phyloP scores from a whole-genome alignment of 768 basidiomycete genomes.

The Suillus paluster region DNA sequence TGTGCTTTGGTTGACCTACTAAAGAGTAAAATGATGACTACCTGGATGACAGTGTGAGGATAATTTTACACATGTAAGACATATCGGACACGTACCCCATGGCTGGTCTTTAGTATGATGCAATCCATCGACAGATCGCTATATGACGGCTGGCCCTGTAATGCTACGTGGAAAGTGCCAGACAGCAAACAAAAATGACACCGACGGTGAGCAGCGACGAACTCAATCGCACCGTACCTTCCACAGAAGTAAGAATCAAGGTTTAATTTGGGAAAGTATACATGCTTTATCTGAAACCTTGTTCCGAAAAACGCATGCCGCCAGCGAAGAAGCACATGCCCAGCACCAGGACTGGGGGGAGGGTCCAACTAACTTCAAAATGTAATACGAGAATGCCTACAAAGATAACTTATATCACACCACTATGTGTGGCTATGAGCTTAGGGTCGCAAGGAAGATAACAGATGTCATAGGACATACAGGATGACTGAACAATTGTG shows the following conservation, averaged over 20 bases:
- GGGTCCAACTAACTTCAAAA: conserved; percentile 1
- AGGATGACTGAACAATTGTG: conserved; percentile 76
- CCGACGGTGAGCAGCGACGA: conserved; percentile 76
- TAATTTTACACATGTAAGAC: neutral
- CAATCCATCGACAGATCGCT: conserved; percentile 36
- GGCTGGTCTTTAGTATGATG: conserved; percentile 73
- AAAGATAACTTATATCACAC: conserved; percentile 82
- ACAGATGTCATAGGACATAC: conserved; percentile 44
- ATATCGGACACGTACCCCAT: conserved; percentile 57
- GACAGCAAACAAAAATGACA: conserved; percentile 80
- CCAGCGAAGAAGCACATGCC: conserved; percentile 89
- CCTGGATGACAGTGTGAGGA: conserved; percentile 43
- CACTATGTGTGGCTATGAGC: conserved; percentile 47
- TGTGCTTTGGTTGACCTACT: conserved; percentile 46
- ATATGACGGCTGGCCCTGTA: conserved; percentile 32
- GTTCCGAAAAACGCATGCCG: conserved; percentile 75
- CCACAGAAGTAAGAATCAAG: conserved; percentile 3
- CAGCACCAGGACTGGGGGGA: conserved; percentile 71
- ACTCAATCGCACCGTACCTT: conserved; percentile 75
- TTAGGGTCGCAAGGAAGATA: neutral
- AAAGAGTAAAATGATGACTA: conserved; percentile 76
- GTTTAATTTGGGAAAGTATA: neutral
- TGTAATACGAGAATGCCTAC: conserved; percentile 36
- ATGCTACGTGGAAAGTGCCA: conserved; percentile 72
- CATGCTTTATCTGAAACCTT: conserved; percentile 75